A percentile compares a stretch with the other conserved stretches of the same genome.
These are phyloP conservation scores for Schizosaccharomyces octosporus DNA, from an alignment of 805 yeast genomes.

Conservation along the genomic window DNA sequence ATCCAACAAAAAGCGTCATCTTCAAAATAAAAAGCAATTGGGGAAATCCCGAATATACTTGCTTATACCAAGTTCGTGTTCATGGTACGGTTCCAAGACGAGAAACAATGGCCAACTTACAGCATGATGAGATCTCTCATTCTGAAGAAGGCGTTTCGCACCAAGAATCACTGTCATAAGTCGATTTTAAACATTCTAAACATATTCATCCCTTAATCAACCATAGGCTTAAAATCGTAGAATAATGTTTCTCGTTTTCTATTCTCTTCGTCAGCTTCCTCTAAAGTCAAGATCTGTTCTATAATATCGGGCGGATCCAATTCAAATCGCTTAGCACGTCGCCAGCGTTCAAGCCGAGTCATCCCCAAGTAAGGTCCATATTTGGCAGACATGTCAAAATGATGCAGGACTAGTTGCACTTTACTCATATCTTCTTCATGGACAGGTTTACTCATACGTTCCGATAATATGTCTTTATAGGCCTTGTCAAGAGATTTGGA, in stretches of 20 bases:
- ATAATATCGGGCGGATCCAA: constrained; percentile 16
- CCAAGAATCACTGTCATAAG: too few species aligned
- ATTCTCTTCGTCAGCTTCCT: constrained; percentile 6
- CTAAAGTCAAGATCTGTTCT: constrained; percentile 10
- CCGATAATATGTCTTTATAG: background rate
- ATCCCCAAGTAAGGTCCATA: constrained; percentile 20
- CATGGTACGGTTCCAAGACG: constrained; percentile 8
- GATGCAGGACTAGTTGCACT: constrained; percentile 13
- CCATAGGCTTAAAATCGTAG: background rate
- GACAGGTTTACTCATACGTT: constrained; percentile 5
- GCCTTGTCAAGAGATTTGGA: background rate
- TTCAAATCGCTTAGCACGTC: constrained; percentile 16
- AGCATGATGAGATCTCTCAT: background rate
- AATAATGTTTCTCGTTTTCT: background rate
- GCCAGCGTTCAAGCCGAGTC: constrained; percentile 17
- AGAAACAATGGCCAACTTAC: background rate
- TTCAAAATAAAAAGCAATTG: constrained; percentile 13
- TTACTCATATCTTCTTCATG: constrained; percentile 13
- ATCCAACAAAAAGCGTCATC: constrained; percentile 8
- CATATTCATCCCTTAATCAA: background rate
- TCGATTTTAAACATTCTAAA: background rate
- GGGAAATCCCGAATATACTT: constrained; percentile 13
- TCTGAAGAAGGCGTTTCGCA: background rate
- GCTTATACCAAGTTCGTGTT: constrained; percentile 13
- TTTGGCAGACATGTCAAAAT: constrained; percentile 14